Conservation (phyloP, 1,139 yeast genomes). For the Magnusiomyces sp. region DNA sequence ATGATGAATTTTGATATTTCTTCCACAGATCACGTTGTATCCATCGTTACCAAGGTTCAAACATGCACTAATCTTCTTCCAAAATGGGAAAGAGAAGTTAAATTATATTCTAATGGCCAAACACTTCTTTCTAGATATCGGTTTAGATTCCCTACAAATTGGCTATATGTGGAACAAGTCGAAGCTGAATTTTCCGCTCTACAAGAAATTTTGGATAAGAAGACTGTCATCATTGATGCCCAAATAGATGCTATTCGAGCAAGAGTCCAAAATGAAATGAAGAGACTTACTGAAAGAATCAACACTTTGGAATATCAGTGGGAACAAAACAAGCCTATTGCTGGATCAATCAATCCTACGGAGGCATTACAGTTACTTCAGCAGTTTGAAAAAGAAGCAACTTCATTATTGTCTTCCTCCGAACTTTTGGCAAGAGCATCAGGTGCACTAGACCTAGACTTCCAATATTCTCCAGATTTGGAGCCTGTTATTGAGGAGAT, state of each 20-base stretch:
- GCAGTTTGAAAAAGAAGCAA: slow-evolving; percentile 35
- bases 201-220: slow-evolving; percentile 36
- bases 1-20: slow-evolving; percentile 29
- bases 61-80: slow-evolving; percentile 22
- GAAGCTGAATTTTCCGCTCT: slow-evolving; percentile 44
- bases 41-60: slow-evolving; percentile 33
- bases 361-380: slow-evolving; percentile 44
- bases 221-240: slow-evolving; percentile 36
- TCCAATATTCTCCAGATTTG: slow-evolving; percentile 30
- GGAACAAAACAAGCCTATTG: slow-evolving; percentile 44
- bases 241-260: slow-evolving; percentile 39
- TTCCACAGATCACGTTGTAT: slow-evolving; percentile 34
- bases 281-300: slow-evolving; percentile 35
- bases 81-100: slow-evolving; percentile 30
- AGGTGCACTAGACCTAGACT: slow-evolving; percentile 36
- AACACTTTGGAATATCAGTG: slow-evolving; percentile 36
- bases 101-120: slow-evolving; percentile 38
- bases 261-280: slow-evolving; percentile 38
- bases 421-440: slow-evolving; percentile 38
- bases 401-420: slow-evolving; percentile 21
- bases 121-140: slow-evolving; percentile 39
- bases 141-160: slow-evolving; percentile 43
- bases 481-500: slow-evolving; percentile 42
- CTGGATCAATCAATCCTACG: slow-evolving; percentile 40
- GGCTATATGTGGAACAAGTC: slow-evolving; percentile 60